Percentiles rank a stretch among this genome's conserved stretches.
Evolutionary conservation across 768 basidiomycete species (phyloP).

Genomic region (Mycena alexandri): DNA sequence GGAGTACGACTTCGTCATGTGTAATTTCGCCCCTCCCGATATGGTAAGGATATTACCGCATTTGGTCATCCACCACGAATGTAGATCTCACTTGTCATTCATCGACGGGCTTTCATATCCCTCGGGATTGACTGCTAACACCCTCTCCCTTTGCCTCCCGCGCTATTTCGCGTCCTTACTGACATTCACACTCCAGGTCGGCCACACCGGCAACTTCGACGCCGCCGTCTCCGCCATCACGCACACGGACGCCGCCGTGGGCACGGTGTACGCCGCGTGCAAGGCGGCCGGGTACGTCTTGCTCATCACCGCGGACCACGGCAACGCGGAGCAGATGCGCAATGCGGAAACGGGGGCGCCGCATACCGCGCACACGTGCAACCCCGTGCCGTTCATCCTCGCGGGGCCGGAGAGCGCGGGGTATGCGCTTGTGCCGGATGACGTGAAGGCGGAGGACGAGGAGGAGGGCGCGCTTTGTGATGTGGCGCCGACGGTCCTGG

Average conservation of each 20-base stretch:
- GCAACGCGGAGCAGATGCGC: constrained; percentile 96
- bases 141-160: constrained; percentile 2
- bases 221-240: constrained; percentile 91
- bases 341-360: constrained; percentile 87
- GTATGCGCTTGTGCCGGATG: constrained; percentile 67
- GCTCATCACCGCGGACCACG: constrained; percentile 92
- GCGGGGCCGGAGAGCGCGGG: constrained; percentile 66
- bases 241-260: constrained; percentile 91
- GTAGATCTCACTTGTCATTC: background rate
- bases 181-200: constrained; percentile 64
- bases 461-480: constrained; percentile 88
- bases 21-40: constrained; percentile 97
- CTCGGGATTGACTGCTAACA: constrained; percentile 76
- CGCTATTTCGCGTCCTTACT: background rate
- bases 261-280: constrained; percentile 88
- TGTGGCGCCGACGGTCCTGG: constrained; percentile 91
- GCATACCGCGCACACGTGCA: constrained; percentile 93
- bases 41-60: constrained; percentile 66
- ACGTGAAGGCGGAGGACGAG: constrained; percentile 60
- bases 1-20: constrained; percentile 93
- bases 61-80: constrained; percentile 29
- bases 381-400: constrained; percentile 89
- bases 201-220: constrained; percentile 93
- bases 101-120: constrained; percentile 64
- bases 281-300: constrained; percentile 89